Evolutionary conservation across 2,329 filamentous ascomycete species (phyloP), one percentile per base, ranked within the genome.

Genomic region (Ophiosphaerella korrae): DNA sequence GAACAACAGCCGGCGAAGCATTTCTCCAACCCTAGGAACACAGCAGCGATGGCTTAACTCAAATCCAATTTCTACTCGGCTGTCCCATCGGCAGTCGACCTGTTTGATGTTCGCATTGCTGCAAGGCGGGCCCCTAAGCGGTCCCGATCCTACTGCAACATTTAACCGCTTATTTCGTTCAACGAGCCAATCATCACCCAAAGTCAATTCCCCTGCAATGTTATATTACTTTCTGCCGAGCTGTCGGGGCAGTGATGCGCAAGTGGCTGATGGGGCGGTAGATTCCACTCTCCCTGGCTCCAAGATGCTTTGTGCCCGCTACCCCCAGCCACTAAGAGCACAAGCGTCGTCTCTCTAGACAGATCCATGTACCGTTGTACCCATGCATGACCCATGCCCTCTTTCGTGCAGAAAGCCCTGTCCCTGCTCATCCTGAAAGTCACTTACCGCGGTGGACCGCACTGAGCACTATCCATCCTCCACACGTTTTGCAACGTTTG

Each of bases 381-480:
- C 26, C 26, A 29, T 29, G 26, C 42, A 50, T 42, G 62, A 48
- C 63, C 62, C 55, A 59, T 60, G 44, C 48, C 40, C 46, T 55
- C 57, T 61, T 61, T 55, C 56, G 39, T 60, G 62, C 66, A 66
- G 54, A 48, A 13, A 31, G 42, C 61, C 65, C 50, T 60, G 62
- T 65, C 68, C 69, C 55, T 68, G 68, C 52, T 45, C 50, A 31
- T 54, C 49, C 60, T 60, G 50, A 45, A 57, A 57, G 59, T 55
- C 55, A 61, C 61, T 64, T 58, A 55, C 54, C 53, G 57, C 52
- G 57, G 61, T 62, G 64, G 58, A 57, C 64, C 60, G 62, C 64
- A 62, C 62, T 62, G 64, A 60, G 64, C 67, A 68, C 66, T 65
- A 63, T 66, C 62, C 64, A 59, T 61, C 68, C 68, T 70, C 68